These are phyloP conservation scores for Crithidia fasciculata DNA, from an alignment of 208 protist genomes.

Conservation along the genomic window DNA sequence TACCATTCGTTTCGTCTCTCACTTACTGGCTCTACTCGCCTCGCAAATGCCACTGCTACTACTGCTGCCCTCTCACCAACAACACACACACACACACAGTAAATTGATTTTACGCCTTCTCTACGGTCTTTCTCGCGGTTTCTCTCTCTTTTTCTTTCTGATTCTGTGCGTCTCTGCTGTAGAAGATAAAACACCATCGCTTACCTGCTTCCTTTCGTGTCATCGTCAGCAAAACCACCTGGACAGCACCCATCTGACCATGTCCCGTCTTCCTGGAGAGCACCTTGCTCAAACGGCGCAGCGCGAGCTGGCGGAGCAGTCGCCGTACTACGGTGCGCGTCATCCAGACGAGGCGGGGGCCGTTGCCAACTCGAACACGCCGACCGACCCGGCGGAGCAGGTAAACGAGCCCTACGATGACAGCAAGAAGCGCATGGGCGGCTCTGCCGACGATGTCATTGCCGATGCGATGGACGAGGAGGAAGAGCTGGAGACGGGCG, in stretches of 20 bases:
- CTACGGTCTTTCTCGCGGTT: neutral
- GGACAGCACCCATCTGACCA: neutral
- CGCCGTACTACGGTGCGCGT: neutral
- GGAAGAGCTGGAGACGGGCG: neutral
- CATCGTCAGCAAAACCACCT: neutral
- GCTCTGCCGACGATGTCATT: neutral
- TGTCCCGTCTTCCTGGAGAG: conserved; percentile 25
- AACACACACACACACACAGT: neutral
- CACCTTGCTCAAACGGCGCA: neutral
- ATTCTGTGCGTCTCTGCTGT: too few relatives aligned
- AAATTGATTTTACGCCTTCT: neutral
- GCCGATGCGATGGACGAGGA: conserved; percentile 22
- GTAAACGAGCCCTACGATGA: neutral
- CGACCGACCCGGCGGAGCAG: neutral
- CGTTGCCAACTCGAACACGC: neutral
- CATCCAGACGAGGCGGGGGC: neutral
- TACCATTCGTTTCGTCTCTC: too few relatives aligned
- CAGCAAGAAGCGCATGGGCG: neutral
- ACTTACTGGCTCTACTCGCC: too few relatives aligned
- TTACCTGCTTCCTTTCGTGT: neutral
- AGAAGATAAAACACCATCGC: too few relatives aligned
- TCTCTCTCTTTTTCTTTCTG: neutral
- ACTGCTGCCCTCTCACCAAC: too few relatives aligned
- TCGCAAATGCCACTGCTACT: too few relatives aligned
- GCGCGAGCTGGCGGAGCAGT: neutral